A percentile compares a stretch with the other conserved stretches of the same genome.
phyloP scores from a whole-genome alignment of 129 eudicot species.

The Centaurea solstitialis region DNA sequence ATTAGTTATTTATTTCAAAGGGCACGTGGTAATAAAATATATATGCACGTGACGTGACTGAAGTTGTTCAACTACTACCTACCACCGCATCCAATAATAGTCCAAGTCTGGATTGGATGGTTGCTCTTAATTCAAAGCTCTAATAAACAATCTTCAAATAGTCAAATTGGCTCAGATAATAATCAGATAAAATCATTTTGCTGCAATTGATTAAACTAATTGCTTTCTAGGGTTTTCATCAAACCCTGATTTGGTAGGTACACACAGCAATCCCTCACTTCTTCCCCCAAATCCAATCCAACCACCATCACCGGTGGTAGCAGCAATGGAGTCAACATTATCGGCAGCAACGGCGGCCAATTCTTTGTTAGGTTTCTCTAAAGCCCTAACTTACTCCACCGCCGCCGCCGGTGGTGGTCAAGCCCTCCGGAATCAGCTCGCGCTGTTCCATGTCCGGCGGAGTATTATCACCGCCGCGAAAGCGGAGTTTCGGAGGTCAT shows the following conservation, averaged over 20 bases:
- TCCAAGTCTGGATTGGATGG: background rate
- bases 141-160: background rate
- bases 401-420: constrained; percentile 31
- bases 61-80: background rate
- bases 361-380: constrained; percentile 42
- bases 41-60: background rate
- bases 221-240: constrained; percentile 12
- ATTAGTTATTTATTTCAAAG: too few species aligned
- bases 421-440: constrained; percentile 31
- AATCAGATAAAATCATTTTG: too few species aligned
- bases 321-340: constrained; percentile 64
- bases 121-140: constrained; percentile 1
- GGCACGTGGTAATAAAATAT: background rate
- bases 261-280: background rate
- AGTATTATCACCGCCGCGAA: constrained; percentile 10
- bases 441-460: constrained; percentile 34
- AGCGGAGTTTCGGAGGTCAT: constrained; percentile 21
- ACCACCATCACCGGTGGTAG: background rate
- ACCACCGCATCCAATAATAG: background rate
- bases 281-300: background rate
- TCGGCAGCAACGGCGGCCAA: constrained; percentile 42
- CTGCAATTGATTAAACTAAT: background rate
- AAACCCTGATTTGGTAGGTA: background rate
- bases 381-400: constrained; percentile 40
- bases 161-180: too few species aligned